Base-by-base conservation (phyloP, 805 yeast genomes). In the Nakazawaea anatomiae region DNA sequence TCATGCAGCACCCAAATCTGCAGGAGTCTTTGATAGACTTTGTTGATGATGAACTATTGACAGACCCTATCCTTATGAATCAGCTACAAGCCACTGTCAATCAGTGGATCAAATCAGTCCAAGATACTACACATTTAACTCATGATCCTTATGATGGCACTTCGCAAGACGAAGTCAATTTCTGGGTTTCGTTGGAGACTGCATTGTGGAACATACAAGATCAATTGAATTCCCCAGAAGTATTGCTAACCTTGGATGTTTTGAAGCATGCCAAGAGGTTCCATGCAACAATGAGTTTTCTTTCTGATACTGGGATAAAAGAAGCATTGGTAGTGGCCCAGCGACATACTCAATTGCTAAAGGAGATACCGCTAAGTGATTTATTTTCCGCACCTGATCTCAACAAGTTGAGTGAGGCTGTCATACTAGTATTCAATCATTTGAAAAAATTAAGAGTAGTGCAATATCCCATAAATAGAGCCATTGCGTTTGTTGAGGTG, bases 161-260 rank as follows among this genome's bases (percentile, higher is more conserved):
- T 0, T 68, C 81, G 0, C 57, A 66, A 1, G 89, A 85, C 40
- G 97, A 91, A 59, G 72, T 86, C 3, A 79, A 75, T 44, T 90
- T 87, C 57, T 91, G 97, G 97, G 67, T 71, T 7, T 77, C 89
- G 0, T 72, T 87, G 70, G 92, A 87, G 58, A 60, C 66, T 1
- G 83, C 88, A 0, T 68, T 91, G 42, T 52, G 57, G 2, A 68
- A 81, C 1, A 72, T 87, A 0, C 77, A 79, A 48, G 70, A 71
- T 1, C 96, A 89, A 60, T 64, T 87, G 1, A 64, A 72, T 3
- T 69, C 79, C 1, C 72, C 74, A 0, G 83, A 79, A 36, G 78
- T 89, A 1, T 68, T 65, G 25, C 62, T 77, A 7, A 80, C 94
- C 0, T 65, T 89, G 11, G 79, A 77, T 1, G 69, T 87, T 0